Base-by-base conservation (phyloP, 2,329 filamentous ascomycete species). In the Pseudogymnoascus sp. region DNA sequence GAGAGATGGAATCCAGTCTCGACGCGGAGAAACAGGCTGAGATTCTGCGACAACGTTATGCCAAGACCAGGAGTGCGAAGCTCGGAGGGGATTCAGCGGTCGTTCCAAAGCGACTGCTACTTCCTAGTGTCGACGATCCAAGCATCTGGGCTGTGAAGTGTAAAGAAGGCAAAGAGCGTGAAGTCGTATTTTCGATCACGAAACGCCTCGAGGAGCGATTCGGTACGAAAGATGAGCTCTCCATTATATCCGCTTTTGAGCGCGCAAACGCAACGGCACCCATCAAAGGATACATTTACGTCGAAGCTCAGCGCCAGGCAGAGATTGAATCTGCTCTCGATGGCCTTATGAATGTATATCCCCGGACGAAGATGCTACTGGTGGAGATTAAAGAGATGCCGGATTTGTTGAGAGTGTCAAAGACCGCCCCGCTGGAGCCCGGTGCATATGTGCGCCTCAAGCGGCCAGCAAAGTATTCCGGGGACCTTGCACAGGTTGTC, bases 371-470 rank as follows among this genome's bases (percentile, higher is more conserved):
- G 75, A 88, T 94, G 77, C 84, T 92, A 49, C 80, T 97, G 60
- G 91, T 99, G 43, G 91, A 94, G 59, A 92, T 97, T 70, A 96
- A 96, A 74, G 94, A 99, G 75, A 96, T 97, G 87, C 93, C 94
- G 1, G 94, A 97, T 75, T 83, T 99, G n/a, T 81, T 99, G 16
- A 86, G 92, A 60, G 91, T 96, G 29, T 87, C 86, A 65, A 96
- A 96, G 78, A 93, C 89, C 2, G 90, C 92, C 58, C 86, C 87
- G 26, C 80, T 99, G 35, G 86, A 94, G 69, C 89, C 89, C 8
- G 93, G 93, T 66, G 91, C 91, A 38, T 99, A 94, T 83, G 93
- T 97, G 60, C 91, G 94, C 66, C 86, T 97, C 66, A 88, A 86
- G 73, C 85, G 90, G 61, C 87, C 86, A 2, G 82, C 87, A 49